Evolutionary conservation across 2,329 filamentous ascomycete genomes (phyloP), one percentile per base, ranked within the genome.

Genomic region (Blastomyces gilchristii): DNA sequence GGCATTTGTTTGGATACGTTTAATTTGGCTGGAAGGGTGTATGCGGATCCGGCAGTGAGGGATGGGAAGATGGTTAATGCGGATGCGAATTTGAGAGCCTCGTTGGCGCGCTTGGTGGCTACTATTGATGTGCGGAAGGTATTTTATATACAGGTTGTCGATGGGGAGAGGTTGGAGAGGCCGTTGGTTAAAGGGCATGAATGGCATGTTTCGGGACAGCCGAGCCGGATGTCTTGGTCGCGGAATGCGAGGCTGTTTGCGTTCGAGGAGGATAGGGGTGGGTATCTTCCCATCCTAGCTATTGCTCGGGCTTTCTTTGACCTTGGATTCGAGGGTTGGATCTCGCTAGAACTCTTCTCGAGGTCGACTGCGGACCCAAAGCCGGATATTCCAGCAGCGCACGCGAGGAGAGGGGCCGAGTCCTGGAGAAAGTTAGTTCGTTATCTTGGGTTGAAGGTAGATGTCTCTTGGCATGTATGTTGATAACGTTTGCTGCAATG

Each of bases 1-100:
- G 89, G 89, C 8, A 77, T 91, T 50, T 91, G 88, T 70, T 79
- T 92, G 31, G 89, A 92, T 73, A 90, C 86, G 0, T 92, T 90
- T 77, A 90, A 92, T 73, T 87, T 92, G 64, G 83, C 87, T 0
- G 88, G 84, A 0, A 77, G 85, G 6, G 83, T 90, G 64, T 92
- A 84, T 67, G 89, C 86, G 0, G 88, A 92, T 69, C 89, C 88
- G 0, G 74, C 83, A 0, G 73, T 79, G 0, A 66, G 76, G 0
- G 77, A 77, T 0, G 83, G 87, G 2, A 80, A 79, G 67, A 83
- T 77, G 0, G 66, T 74, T 0, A 78, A 83, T 64, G 86, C 83
- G 8, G 83, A 87, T 2, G 74, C 77, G 5, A 81, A 79, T 0
- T 79, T 88, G 1, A 71, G 74, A 8, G 75, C 77, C 0, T 87